A percentile compares a stretch with the other conserved stretches of the same genome.
Evolutionary conservation across 2,329 filamentous ascomycete genomes (phyloP).

Genomic region (Hirsutella rhossiliensis): DNA sequence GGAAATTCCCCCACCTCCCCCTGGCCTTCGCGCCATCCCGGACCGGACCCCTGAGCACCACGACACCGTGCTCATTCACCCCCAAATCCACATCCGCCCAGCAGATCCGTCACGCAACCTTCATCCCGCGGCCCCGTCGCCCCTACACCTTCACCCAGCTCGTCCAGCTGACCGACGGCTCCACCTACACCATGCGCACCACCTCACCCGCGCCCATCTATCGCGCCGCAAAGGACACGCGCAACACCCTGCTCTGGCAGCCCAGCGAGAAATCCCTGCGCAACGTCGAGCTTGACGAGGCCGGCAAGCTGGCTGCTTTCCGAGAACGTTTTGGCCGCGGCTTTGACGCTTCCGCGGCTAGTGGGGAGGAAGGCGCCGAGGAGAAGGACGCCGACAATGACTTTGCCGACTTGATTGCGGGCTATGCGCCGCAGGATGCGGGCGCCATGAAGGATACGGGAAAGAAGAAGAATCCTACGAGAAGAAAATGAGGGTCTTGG

Average conservation of each 20-base stretch:
- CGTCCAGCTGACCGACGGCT: constrained; percentile 82
- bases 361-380: constrained; percentile 16
- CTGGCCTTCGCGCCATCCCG: not conserved
- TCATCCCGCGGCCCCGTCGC: constrained; percentile 76
- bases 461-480: constrained; percentile 30
- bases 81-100: constrained; percentile 1
- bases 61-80: not conserved
- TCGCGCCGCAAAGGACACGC: constrained; percentile 62
- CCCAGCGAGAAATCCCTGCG: constrained; percentile 67
- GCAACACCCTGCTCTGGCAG: constrained; percentile 88
- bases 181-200: constrained; percentile 68
- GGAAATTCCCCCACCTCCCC: not conserved
- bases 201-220: constrained; percentile 55
- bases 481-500: constrained; percentile 26
- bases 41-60: not conserved
- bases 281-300: constrained; percentile 92
- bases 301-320: constrained; percentile 79
- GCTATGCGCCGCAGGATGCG: constrained; percentile 31
- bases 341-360: constrained; percentile 53
- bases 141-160: constrained; percentile 98
- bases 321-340: constrained; percentile 69
- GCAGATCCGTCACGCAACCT: constrained; percentile 60
- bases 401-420: constrained; percentile 39
- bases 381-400: constrained; percentile 15
- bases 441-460: constrained; percentile 21